Evolutionary conservation across 768 basidiomycete genomes (phyloP).

Genomic region (Suillus hirtellus): DNA sequence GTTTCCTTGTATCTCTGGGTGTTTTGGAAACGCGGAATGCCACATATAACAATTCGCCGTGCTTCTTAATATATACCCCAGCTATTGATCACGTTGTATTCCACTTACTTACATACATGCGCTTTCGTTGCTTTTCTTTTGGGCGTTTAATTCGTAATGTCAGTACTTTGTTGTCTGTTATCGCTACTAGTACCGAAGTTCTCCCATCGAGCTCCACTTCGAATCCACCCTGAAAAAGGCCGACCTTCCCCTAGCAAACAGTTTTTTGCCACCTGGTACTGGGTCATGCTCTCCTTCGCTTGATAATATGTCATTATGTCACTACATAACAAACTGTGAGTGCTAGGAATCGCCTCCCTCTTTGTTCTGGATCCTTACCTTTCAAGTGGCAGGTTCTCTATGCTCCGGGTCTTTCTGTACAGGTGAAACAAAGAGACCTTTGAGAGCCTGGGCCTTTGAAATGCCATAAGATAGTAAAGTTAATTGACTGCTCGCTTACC

Average conservation of each 20-base stretch:
- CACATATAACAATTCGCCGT: constrained; percentile 1
- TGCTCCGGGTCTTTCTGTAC: constrained; percentile 32
- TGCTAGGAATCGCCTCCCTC: background rate
- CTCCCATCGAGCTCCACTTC: constrained; percentile 55
- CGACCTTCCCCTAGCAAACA: constrained; percentile 43
- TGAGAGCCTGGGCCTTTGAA: constrained; percentile 49
- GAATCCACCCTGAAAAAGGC: constrained; percentile 65
- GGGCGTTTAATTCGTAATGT: constrained; percentile 7
- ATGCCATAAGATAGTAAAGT: background rate
- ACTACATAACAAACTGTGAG: constrained; percentile 13
- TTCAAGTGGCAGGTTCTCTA: constrained; percentile 15
- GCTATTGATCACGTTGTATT: constrained; percentile 1
- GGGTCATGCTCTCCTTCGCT: constrained; percentile 40
- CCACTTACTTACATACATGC: background rate
- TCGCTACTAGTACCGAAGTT: constrained; percentile 37
- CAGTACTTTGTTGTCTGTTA: constrained; percentile 9
- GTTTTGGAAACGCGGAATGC: constrained; percentile 10
- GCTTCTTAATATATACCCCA: constrained; percentile 1
- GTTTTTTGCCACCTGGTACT: constrained; percentile 55
- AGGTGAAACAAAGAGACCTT: constrained; percentile 56
- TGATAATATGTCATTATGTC: constrained; percentile 43
- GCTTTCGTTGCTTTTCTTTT: constrained; percentile 1
- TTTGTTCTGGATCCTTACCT: constrained; percentile 12
- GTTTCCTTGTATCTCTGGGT: background rate
- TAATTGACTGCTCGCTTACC: constrained; percentile 40